Base-by-base conservation (phyloP, 2,329 filamentous ascomycete species). In the Sarocladium brachiariae region DNA sequence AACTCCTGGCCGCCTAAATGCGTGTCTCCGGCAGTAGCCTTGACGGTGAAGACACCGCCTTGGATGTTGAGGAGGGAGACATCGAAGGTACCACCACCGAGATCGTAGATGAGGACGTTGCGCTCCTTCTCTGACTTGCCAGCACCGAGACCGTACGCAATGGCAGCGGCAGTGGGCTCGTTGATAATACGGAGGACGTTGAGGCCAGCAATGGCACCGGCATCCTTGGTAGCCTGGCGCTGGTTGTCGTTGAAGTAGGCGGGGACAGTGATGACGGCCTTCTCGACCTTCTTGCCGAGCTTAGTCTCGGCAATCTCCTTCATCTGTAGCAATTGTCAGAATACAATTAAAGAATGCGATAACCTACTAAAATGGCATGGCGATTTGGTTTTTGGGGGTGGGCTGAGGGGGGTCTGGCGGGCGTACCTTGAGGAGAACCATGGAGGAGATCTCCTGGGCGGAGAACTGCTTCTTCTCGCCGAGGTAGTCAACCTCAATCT, bases 171-270 rank as follows among this genome's bases (percentile, higher is more conserved):
- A 57, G 93, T 99, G 55, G 93, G 93, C 80, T 99, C 93, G 84
- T 99, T 99, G 78, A 99, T 97, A 78, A 99, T 97, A 82, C 93
- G 91, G 73, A 99, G 91, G 62, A 99, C 90, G 76, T 97, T 96
- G 57, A 99, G 85, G 63, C 92, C 93, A 65, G 92, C 78, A 68
- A 99, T 99, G 71, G 92, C 87, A 85, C 93, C 93, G 60, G 93
- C 93, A 69, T 97, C 93, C 86, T 97, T 97, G 77, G 93, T 99
- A 60, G 93, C 89, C 77, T 97, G 93, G 77, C 93, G 87, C 81
- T 99, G 93, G 81, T 95, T 96, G 84, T 99, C 93, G 82, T 97
- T 97, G 89, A 99, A 99, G 83, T 99, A 99, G 69, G 93, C 93
- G 53, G 93, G 93, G 53, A 97, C 93, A 56, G 93, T 99, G 73